Evolutionary conservation across 805 yeast genomes (phyloP), one percentile per base, ranked within the genome.

Genomic region (Metschnikowia gelsemii): DNA sequence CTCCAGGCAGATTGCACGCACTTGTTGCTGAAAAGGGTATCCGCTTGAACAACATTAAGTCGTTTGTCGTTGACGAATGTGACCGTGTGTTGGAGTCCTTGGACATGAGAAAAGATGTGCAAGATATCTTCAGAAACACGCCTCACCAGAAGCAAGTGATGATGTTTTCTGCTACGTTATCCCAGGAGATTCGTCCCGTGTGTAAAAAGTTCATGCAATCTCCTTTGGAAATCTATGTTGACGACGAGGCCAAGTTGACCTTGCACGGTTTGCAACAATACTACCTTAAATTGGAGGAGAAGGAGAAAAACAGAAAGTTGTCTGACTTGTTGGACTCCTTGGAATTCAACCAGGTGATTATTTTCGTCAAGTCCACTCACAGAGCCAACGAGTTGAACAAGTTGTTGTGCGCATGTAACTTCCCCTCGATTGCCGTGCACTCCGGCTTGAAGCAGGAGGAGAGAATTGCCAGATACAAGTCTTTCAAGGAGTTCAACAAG

Each of bases 121-220:
- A 91, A 76, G 98, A 91, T 64, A 86, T 93, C 52, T 91, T 93
- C 82, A 84, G 96, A 68, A 87, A 87, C 47, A 91, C 99, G 38
- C 99, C 99, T 53, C 95, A 87, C 70, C 96, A 91, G 66, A 91
- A 91, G 72, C 99, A 91, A 75, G 98, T 93, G 43, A 90, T 93
- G 98, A 91, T 91, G 96, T 91, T 91, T 70, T 86, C 96, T 47
- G 99, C 99, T 53, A 91, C 99, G 42, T 77, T 91, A 57, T 82
- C 96, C 35, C 87, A 80, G 63, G 98, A 91, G 63, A 88, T 91
- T 60, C 86, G 96, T 68, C 96, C 96, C 49, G 82, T 93, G 45
- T 91, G 97, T 76, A 91, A 90, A 76, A 89, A 91, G 73, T 91
- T 93, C 74, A 87, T 93, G 90, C 96, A 91, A 72, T 89, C 87